Base-by-base conservation (phyloP, 768 basidiomycete genomes). In the Boletales sp. region DNA sequence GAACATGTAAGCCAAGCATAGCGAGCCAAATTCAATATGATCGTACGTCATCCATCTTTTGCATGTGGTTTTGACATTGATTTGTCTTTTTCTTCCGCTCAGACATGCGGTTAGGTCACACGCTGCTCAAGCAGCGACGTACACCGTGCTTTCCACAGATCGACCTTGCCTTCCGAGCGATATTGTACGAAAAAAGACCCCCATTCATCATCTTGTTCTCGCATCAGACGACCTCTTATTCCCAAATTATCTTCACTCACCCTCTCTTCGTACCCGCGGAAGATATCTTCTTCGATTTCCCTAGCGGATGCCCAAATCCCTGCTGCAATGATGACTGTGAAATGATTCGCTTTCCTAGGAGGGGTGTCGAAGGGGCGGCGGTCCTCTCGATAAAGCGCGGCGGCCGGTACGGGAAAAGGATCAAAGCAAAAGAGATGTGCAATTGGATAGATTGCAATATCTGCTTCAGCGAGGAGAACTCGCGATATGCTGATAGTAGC, bases 131-230 rank as follows among this genome's bases (percentile, higher is more conserved):
- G 39, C 83, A 86, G 59, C 79, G 79, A 31, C 79, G 87, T n/a
- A 83, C 79, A 6, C 87, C 87, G 0, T 89, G 87, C 65, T 87
- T 89, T 66, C 87, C 87, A 6, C 87, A 89, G 67, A 85, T 89
- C 68, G 87, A 89, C 68, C 78, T 89, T 51, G 81, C 82, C 32
- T 74, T 89, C 46, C 84, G 87, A 35, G 86, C 86, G 12, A 83
- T 89, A 57, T 74, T 89, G 4, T 76, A 82, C 70, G 86, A 89
- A 67, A 87, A 87, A 61, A 78, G 75, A 43, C 87, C 87, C 5
- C 86, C 83, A 34, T 89, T 89, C 66, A 72, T 89, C 58, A 77
- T 89, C 40, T 75, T 89, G 54, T 88, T 89, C 67, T 89, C 86
- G 24, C 85, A 86, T 61, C 86, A 88, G 63, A 84, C 84, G 27